Evolutionary conservation across 2,329 filamentous ascomycete genomes (phyloP).

Genomic region (Canariomyces notabilis): DNA sequence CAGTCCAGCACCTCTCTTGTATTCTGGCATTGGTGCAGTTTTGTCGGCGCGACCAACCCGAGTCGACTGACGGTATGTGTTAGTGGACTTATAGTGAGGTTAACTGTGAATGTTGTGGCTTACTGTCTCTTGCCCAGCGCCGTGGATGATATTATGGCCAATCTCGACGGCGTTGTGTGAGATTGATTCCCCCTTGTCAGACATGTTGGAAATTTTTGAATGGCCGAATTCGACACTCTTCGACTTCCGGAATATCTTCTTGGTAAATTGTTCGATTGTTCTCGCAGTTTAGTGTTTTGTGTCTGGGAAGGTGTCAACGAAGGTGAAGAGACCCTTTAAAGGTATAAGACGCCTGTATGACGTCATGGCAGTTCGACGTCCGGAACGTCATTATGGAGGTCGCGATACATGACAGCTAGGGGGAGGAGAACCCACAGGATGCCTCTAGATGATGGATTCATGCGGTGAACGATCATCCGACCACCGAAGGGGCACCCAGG

Average conservation of each 20-base stretch:
- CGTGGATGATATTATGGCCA: constrained; percentile 41
- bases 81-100: not conserved
- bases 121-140: constrained; percentile 37
- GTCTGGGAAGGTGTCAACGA: not conserved
- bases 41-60: constrained; percentile 45
- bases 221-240: constrained; percentile 6
- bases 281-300: no score
- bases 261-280: not conserved
- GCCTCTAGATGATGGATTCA: no score
- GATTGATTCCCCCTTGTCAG: constrained; percentile 45
- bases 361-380: not conserved
- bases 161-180: constrained; percentile 42
- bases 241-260: no score
- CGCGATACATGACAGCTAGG: not conserved
- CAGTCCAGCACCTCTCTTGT: constrained; percentile 40
- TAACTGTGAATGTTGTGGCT: constrained; percentile 9
- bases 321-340: not conserved
- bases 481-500: no score
- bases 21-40: constrained; percentile 43
- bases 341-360: not conserved
- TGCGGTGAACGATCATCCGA: no score
- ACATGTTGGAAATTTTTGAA: constrained; percentile 36
- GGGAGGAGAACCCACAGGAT: no score
- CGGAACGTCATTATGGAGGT: not conserved
- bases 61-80: constrained; percentile 17